Base-by-base conservation (phyloP, 2,329 filamentous ascomycete genomes). In the Neopestalotiopsis rosae region DNA sequence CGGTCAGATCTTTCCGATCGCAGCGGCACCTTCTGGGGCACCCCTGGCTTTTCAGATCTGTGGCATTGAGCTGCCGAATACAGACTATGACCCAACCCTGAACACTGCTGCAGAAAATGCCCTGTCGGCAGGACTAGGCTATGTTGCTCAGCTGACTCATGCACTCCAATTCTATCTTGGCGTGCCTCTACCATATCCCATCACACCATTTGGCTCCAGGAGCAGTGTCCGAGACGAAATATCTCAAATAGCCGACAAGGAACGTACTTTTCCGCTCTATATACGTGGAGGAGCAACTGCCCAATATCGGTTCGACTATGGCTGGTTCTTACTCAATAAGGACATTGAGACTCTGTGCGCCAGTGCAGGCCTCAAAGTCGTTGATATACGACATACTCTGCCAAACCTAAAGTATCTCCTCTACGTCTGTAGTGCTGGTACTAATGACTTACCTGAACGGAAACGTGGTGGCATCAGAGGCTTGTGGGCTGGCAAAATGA, bases 251-350 rank as follows among this genome's bases (percentile, higher is more conserved):
- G 74, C 49, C 17, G 76, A 78, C 77, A 6, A 81, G 67, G 87
- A 90, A 61, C 86, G 91, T 66, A 90, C 90, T 5, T 99, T 97
- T 75, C 96, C 96, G 0, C 86, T 99, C 0, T 95, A 95, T 79
- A 77, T 89, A 0, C 81, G 87, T 2, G 87, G 88, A 17, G 88
- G 87, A 80, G 92, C 82, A n/a, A 87, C 76, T 2, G 89, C 94
- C 0, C 90, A 94, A 61, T 98, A 95, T 82, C 91, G 95, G 2
- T 98, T 98, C 79, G 95, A 98, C 75, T 99, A 98, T 79, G 96
- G 87, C 12, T 96, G 97, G 77, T 99, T 98, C 75, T 84, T 98
- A n/a, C 87, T 99, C 14, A 98, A 98, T 83, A 98, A 98, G 81
- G 86, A 98, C 76, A 95, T 99, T 68, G 95, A 98, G 74, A 81